Conservation (phyloP, 192 early-diverging fungal species). For the Backusella morwellensis region DNA sequence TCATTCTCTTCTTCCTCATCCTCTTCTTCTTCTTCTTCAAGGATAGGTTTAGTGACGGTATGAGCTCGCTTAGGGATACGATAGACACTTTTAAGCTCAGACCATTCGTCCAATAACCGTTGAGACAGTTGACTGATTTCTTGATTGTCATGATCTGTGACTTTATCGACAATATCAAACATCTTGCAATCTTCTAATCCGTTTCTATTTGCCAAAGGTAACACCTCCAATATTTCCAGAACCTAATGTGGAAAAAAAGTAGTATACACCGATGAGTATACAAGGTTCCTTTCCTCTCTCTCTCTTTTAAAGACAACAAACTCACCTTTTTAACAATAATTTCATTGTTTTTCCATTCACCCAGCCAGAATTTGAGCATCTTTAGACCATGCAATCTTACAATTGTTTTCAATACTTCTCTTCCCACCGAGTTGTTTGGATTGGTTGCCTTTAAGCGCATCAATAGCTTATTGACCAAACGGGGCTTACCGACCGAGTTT, state of each 20-base stretch:
- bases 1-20: background rate
- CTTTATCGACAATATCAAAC: slow-evolving; percentile 59
- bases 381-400: slow-evolving; percentile 65
- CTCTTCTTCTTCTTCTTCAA: slow-evolving; percentile 14
- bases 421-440: slow-evolving; percentile 15
- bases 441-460: slow-evolving; percentile 64
- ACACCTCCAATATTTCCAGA: slow-evolving; percentile 55
- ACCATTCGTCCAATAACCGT: slow-evolving; percentile 50
- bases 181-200: slow-evolving; percentile 74
- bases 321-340: slow-evolving; percentile 21
- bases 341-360: slow-evolving; percentile 50
- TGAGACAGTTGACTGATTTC: slow-evolving; percentile 48
- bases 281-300: slow-evolving; percentile 55
- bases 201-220: slow-evolving; percentile 82
- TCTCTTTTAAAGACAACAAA: slow-evolving; percentile 23
- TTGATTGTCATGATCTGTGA: slow-evolving; percentile 49
- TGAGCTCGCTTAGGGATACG: slow-evolving; percentile 52
- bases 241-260: slow-evolving; percentile 13
- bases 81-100: slow-evolving; percentile 49
- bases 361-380: slow-evolving; percentile 74
- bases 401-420: slow-evolving; percentile 54
- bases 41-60: background rate
- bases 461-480: slow-evolving; percentile 55
- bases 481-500: slow-evolving; percentile 49
- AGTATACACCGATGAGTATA: background rate